Conservation (phyloP, 208 protist species). For the Vickermania spadyakhi region DNA sequence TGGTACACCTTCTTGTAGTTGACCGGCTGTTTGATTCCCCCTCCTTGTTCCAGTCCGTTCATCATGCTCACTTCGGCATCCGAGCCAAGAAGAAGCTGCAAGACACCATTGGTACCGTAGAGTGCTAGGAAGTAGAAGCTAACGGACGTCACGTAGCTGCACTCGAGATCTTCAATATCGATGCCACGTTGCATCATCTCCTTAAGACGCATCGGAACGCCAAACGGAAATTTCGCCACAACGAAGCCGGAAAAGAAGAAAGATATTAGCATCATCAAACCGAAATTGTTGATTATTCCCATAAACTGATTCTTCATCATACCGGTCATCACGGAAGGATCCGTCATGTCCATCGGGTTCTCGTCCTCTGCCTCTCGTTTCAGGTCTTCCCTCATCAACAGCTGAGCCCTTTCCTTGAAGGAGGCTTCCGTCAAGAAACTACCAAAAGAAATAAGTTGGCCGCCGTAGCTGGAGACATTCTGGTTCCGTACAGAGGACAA, state of each 20-base stretch:
- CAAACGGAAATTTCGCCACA: conserved; percentile 94
- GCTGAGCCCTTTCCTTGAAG: conserved; percentile 58
- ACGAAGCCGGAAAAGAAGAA: conserved; percentile 97
- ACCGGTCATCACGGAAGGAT: conserved; percentile 87
- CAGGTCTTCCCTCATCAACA: conserved; percentile 35
- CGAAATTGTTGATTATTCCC: conserved; percentile 90
- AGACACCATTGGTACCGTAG: conserved; percentile 90
- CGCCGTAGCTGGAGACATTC: conserved; percentile 63
- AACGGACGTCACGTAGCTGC: conserved; percentile 93
- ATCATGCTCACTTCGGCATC: conserved; percentile 37
- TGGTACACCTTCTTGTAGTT: conserved; percentile 80
- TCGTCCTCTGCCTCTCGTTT: conserved; percentile 49
- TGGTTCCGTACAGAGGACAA: conserved; percentile 47
- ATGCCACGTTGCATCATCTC: conserved; percentile 95
- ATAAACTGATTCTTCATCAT: conserved; percentile 95
- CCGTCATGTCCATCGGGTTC: conserved; percentile 91
- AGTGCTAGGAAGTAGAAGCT: conserved; percentile 95
- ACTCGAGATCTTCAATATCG: conserved; percentile 90
- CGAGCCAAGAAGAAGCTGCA: conserved; percentile 88
- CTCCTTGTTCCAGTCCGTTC: conserved; percentile 23
- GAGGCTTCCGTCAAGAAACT: conserved; percentile 35
- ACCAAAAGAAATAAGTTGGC: conserved; percentile 41
- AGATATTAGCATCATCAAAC: conserved; percentile 94
- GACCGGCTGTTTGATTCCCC: conserved; percentile 40
- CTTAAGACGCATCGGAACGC: conserved; percentile 87